Percentiles rank a stretch among this genome's conserved stretches.
Conservation (phyloP, 2,329 filamentous ascomycete species). For the Penicillium hordei region DNA sequence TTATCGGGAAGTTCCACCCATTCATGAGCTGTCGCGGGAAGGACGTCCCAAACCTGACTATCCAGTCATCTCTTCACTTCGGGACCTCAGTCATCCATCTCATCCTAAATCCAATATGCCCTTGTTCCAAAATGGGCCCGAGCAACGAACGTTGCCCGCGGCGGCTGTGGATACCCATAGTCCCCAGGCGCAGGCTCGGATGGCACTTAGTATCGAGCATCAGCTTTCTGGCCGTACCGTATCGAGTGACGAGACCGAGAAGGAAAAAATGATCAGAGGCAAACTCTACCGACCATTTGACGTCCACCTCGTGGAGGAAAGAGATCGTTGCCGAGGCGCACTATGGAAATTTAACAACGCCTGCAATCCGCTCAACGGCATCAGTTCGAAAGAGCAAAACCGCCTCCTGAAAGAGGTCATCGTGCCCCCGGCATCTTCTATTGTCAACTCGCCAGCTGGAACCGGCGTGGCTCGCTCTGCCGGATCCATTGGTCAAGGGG, state of each 20-base stretch:
- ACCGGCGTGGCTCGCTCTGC: constrained; percentile 53
- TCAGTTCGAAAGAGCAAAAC: constrained; percentile 55
- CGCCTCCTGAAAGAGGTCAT: constrained; percentile 42
- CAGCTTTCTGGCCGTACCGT: constrained; percentile 41
- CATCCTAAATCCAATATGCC: constrained; percentile 40
- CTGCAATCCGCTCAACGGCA: constrained; percentile 69
- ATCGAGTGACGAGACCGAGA: constrained; percentile 62
- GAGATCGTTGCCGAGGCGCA: constrained; percentile 78
- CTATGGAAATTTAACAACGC: constrained; percentile 86
- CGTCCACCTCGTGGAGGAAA: constrained; percentile 74
- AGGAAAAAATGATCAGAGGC: constrained; percentile 84
- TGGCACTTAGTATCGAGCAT: constrained; percentile 45
- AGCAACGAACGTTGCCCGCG: constrained; percentile 39
- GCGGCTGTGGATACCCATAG: constrained; percentile 40
- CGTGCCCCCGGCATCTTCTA: constrained; percentile 32
- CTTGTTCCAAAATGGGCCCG: constrained; percentile 38
- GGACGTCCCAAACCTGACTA: constrained; percentile 42
- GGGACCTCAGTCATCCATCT: constrained; percentile 39
- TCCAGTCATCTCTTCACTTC: constrained; percentile 42
- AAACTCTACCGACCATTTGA: constrained; percentile 78
- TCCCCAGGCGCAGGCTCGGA: constrained; percentile 45
- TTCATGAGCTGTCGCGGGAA: constrained; percentile 42
- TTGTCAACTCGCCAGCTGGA: constrained; percentile 51
- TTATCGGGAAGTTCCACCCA: constrained; percentile 42
- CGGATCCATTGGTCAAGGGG: constrained; percentile 69